Evolutionary conservation across 257 asterid species (phyloP), one percentile per base, ranked within the genome.

Genomic region (Solanum sejunctum): DNA sequence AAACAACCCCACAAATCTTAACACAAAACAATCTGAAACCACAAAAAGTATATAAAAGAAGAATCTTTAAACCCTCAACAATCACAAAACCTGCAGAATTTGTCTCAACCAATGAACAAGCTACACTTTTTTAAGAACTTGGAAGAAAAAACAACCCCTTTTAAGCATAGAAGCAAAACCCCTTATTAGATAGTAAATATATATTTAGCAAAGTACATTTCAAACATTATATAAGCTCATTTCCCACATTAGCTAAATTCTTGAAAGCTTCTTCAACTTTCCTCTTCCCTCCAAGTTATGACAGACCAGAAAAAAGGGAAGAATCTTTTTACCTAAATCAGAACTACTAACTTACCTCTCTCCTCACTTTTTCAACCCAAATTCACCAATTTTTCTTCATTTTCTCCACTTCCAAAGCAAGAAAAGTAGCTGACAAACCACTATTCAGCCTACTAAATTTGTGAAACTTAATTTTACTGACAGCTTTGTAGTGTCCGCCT

Each of bases 251-350:
- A 87, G 87, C 88, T 71, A 84, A 80, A 41, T 49, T 66, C 87
- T 84, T 66, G 73, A 73, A 84, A 83, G 26, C 11, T 63, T 89
- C 58, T 80, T 60, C 84, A 63, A 39, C 15, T 67, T 60, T 79
- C 15, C 84, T 10, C 77, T 90, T 86, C 80, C 90, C 81, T n/a
- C 56, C 84, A 80, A 84, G 55, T 52, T 83, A 86, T 86, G 90
- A 79, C 63, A 85, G 10, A 73, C 84, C 51, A 83, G 21, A 85
- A 85, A 64, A 66, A 81, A 81, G 80, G 20, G 47, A 87, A 88
- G 88, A n/a, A 81, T 23, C 43, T 83, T 85, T 83, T 85, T 89
- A 93, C 98, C 98, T 92, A 93, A 87, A 85, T 88, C 88, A 82
- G 89, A 91, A 77, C 93, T 41, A 41, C 79, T 88, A 93, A 91